Evolutionary conservation across 2,329 filamentous ascomycete genomes (phyloP).

Genomic region (Fusarium nodosum): DNA sequence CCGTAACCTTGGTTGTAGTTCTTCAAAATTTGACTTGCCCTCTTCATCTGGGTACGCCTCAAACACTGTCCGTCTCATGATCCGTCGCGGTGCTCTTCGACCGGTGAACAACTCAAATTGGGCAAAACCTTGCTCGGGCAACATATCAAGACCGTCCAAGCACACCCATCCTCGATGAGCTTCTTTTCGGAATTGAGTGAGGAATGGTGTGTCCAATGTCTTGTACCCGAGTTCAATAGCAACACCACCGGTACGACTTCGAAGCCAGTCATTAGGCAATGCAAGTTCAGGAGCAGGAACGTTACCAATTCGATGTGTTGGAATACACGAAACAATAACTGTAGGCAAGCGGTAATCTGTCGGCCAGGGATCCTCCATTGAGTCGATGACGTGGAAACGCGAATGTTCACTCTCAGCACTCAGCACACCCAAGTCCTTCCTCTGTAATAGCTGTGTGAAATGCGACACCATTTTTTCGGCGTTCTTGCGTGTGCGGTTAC

Average conservation of each 20-base stretch:
- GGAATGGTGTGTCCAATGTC: slow-evolving; percentile 77
- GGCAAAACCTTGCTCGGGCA: slow-evolving; percentile 84
- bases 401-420: slow-evolving; percentile 60
- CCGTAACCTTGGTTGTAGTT: slow-evolving; percentile 54
- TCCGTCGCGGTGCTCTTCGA: slow-evolving; percentile 62
- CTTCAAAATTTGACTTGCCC: slow-evolving; percentile 56
- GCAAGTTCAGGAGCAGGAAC: slow-evolving; percentile 77
- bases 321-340: slow-evolving; percentile 82
- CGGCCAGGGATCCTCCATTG: slow-evolving; percentile 74
- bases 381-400: slow-evolving; percentile 70
- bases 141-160: slow-evolving; percentile 80
- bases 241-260: slow-evolving; percentile 80
- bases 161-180: slow-evolving; percentile 77
- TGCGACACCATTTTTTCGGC: slow-evolving; percentile 77
- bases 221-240: slow-evolving; percentile 82
- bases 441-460: slow-evolving; percentile 70
- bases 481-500: slow-evolving; percentile 77
- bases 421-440: slow-evolving; percentile 59
- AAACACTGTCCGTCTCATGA: slow-evolving; percentile 78
- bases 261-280: slow-evolving; percentile 77
- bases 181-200: slow-evolving; percentile 74
- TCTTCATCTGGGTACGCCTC: slow-evolving; percentile 60
- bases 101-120: slow-evolving; percentile 87
- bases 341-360: slow-evolving; percentile 73
- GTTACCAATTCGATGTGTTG: slow-evolving; percentile 75